These are phyloP conservation scores for Dacryopinax spathularia DNA, from an alignment of 768 basidiomycete species.

Conservation along the genomic window DNA sequence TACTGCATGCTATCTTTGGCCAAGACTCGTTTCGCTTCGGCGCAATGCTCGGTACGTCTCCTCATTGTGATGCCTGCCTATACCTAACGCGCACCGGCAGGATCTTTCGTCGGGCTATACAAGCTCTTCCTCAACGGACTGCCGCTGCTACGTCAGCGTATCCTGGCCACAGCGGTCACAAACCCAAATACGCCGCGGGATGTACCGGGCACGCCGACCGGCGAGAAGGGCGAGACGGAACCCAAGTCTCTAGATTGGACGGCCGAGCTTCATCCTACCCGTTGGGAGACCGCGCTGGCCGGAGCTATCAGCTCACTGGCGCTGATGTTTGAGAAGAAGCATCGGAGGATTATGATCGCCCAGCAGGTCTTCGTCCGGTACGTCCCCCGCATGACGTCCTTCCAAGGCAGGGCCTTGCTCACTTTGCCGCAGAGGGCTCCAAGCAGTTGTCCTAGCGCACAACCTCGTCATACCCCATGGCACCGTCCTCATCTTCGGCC, in stretches of 20 bases:
- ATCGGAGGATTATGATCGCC: conserved; percentile 50
- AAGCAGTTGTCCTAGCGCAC: conserved; percentile 17
- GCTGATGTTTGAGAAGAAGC: conserved; percentile 62
- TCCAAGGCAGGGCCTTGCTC: not conserved
- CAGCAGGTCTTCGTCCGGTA: conserved; percentile 85
- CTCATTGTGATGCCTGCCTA: not conserved
- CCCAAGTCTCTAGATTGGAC: not conserved
- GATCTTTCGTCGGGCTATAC: conserved; percentile 63
- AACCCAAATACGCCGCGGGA: conserved; percentile 21
- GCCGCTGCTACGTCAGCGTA: conserved; percentile 46
- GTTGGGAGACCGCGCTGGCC: conserved; percentile 71
- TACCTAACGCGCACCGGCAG: conserved; percentile 24
- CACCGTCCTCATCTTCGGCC: conserved; percentile 62
- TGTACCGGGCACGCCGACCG: conserved; percentile 9
- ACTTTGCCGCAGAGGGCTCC: not conserved
- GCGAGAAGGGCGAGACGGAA: not conserved
- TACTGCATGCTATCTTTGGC: conserved; percentile 75
- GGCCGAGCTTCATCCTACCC: conserved; percentile 24
- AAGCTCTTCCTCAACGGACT: conserved; percentile 66
- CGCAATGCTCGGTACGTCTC: conserved; percentile 60
- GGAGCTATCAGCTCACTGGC: conserved; percentile 57
- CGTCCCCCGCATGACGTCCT: conserved; percentile 17
- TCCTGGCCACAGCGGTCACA: conserved; percentile 21
- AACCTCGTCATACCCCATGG: conserved; percentile 68
- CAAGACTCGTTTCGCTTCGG: conserved; percentile 71